Evolutionary conservation across 495 filamentous ascomycete genomes (phyloP), one percentile per base, ranked within the genome.

Genomic region (Peziza echinospora): DNA sequence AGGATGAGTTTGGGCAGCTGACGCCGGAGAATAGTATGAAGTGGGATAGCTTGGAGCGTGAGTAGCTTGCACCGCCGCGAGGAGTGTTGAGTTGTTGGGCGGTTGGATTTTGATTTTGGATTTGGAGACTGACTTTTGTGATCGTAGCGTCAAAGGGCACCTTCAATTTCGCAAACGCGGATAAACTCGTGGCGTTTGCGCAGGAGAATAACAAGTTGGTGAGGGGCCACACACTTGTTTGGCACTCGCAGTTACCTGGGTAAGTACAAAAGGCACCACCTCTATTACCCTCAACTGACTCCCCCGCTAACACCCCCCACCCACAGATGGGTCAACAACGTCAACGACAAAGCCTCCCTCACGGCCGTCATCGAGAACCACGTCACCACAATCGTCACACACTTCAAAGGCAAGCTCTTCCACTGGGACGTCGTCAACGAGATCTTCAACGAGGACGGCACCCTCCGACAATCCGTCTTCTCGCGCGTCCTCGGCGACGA

Each of bases 21-120:
- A 76, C 73, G 7, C 71, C 72, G 13, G 74, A 76, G 67, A 77
- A 77, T 65, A 70, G 63, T 61, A 75, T 75, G 69, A 73, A 73
- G 61, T 75, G 67, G 69, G 63, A 70, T 48, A 44, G 60, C 30
- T 64, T 65, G 45, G 61, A 74, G 51, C 46, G 23, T 49, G 24
- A 2, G 39, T 30, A 5, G 23, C 17, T 28, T 10, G 1, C 11
- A 5, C 13, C 9, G 11, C 28, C n/a, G n/a, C n/a, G n/a, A n/a
- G n/a, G n/a, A 44, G 28, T 10, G 43, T 25, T 5, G 6, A n/a
- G n/a, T 7, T 10, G n/a, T 1, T 24, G 17, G 9, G n/a, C n/a
- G n/a, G n/a, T n/a, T n/a, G n/a, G n/a, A 43, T 5, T 13, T 23
- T n/a, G 10, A 41, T 5, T 52, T 55, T 43, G 53, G 49, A 23